phyloP scores from a whole-genome alignment of 371 early-diverging fungal species.

The Lichtheimia ramosa region DNA sequence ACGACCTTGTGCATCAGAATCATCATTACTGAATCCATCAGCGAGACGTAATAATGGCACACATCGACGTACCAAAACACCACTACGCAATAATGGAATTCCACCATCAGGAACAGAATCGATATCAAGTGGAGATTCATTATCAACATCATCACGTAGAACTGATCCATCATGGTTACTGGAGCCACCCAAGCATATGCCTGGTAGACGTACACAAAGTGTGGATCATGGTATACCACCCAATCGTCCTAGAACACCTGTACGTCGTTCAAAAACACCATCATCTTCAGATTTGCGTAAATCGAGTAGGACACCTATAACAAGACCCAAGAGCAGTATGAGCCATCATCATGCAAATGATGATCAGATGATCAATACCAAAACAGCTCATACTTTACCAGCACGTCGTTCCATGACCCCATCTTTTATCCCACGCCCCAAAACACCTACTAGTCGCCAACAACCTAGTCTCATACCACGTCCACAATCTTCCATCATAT shows the following conservation, averaged over 20 bases:
- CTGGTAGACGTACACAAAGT: conserved; percentile 14
- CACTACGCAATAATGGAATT: neutral
- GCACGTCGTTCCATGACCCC: conserved; percentile 27
- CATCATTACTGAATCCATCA: conserved; percentile 4
- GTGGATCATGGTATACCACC: conserved; percentile 16
- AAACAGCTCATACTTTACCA: conserved; percentile 1
- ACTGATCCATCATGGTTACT: conserved; percentile 9
- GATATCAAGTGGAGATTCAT: no score
- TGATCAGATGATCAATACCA: conserved; percentile 8
- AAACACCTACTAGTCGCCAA: conserved; percentile 26
- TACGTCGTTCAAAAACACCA: neutral
- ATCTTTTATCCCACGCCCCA: conserved; percentile 46
- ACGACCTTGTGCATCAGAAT: conserved; percentile 18
- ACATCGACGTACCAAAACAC: neutral
- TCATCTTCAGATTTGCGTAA: conserved; percentile 8
- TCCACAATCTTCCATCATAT: conserved; percentile 20
- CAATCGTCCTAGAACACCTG: conserved; percentile 10
- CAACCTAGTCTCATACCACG: conserved; percentile 31
- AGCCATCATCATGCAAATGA: conserved; percentile 7
- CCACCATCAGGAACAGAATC: no score
- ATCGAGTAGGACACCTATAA: neutral
- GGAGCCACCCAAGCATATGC: conserved; percentile 30
- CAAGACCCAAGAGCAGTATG: conserved; percentile 34
- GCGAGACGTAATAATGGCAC: neutral
- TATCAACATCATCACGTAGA: no score